Conservation (phyloP, 495 filamentous ascomycete genomes). For the Penicillium malachiteum region DNA sequence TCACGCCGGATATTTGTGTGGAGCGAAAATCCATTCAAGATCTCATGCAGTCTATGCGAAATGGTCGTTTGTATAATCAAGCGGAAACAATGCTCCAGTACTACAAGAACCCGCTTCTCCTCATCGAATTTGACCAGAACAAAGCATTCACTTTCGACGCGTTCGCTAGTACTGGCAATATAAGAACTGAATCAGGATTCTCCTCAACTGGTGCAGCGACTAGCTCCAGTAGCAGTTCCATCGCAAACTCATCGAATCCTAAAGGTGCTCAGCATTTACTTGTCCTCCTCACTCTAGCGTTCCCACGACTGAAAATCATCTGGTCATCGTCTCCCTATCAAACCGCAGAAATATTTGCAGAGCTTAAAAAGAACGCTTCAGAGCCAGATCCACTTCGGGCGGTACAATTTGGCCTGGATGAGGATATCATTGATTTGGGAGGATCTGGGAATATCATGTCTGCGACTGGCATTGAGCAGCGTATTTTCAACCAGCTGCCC, state of each 20-base stretch:
- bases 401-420: constrained; percentile 76
- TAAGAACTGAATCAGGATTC: constrained; percentile 60
- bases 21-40: constrained; percentile 93
- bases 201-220: constrained; percentile 59
- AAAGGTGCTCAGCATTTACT: constrained; percentile 88
- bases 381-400: constrained; percentile 92
- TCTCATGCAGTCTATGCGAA: constrained; percentile 84
- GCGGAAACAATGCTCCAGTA: constrained; percentile 90
- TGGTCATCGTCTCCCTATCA: constrained; percentile 95
- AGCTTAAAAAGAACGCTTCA: constrained; percentile 80
- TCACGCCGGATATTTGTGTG: constrained; percentile 85
- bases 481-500: constrained; percentile 62
- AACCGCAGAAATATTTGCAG: constrained; percentile 94
- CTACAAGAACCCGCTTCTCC: constrained; percentile 85
- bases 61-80: constrained; percentile 89
- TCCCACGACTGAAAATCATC: constrained; percentile 83
- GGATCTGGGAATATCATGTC: constrained; percentile 56
- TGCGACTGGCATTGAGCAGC: constrained; percentile 51
- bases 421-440: constrained; percentile 48
- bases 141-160: constrained; percentile 96
- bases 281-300: constrained; percentile 88
- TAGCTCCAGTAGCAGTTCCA: constrained; percentile 47
- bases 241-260: constrained; percentile 45
- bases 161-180: constrained; percentile 57
- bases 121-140: constrained; percentile 97